These are phyloP conservation scores for Neobulgaria alba DNA, from an alignment of 2,329 filamentous ascomycete species.

Conservation along the genomic window DNA sequence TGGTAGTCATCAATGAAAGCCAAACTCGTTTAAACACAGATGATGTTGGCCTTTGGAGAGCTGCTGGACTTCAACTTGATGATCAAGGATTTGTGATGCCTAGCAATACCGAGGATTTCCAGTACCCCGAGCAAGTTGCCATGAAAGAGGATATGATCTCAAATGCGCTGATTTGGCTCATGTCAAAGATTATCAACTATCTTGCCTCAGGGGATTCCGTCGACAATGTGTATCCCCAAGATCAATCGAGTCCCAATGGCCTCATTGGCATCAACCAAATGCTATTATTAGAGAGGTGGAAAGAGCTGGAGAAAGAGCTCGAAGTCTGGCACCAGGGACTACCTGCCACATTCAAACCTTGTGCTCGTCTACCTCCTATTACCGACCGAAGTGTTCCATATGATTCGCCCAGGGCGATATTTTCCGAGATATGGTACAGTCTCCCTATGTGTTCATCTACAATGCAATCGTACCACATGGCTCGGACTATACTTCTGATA, in stretches of 20 bases:
- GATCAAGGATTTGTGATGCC: conserved; percentile 33
- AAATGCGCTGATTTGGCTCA: conserved; percentile 57
- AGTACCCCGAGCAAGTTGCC: conserved; percentile 36
- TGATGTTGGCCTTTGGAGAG: conserved; percentile 54
- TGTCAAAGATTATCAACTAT: conserved; percentile 58
- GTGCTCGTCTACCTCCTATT: conserved; percentile 38
- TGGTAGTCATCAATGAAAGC: conserved; percentile 48
- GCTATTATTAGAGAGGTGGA: conserved; percentile 43
- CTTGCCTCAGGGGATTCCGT: conserved; percentile 48
- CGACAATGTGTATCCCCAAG: conserved; percentile 27
- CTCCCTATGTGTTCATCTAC: conserved; percentile 55
- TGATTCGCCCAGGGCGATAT: conserved; percentile 31
- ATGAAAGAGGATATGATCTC: conserved; percentile 57
- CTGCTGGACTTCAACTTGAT: conserved; percentile 51
- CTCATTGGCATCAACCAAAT: conserved; percentile 39
- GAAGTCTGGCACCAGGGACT: conserved; percentile 50
- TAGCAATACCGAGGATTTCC: conserved; percentile 32
- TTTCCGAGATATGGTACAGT: conserved; percentile 53
- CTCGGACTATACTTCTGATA: conserved; percentile 50
- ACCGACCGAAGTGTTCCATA: conserved; percentile 14
- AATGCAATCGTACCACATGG: conserved; percentile 59
- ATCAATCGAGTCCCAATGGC: conserved; percentile 31
- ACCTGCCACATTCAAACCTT: conserved; percentile 50
- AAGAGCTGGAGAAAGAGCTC: conserved; percentile 45
- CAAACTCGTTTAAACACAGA: conserved; percentile 53